These are phyloP conservation scores for Pulveroboletus sp. DNA, from an alignment of 768 basidiomycete genomes.

Conservation along the genomic window DNA sequence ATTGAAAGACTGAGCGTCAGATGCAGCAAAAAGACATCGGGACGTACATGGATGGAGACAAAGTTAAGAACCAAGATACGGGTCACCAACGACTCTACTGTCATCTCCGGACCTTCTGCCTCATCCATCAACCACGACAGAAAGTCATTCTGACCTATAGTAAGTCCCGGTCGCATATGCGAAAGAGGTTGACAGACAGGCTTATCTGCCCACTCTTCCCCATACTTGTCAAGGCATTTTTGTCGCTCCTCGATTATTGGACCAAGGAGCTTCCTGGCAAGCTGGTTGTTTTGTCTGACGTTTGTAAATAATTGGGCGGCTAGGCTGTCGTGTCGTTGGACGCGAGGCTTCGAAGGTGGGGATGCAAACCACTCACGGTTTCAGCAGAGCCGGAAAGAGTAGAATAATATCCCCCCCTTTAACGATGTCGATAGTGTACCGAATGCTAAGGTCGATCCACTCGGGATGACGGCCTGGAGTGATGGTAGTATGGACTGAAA, in stretches of 20 bases:
- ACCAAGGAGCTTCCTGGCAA: conserved; percentile 16
- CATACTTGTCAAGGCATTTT: conserved; percentile 17
- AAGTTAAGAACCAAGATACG: neutral
- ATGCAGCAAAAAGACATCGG: neutral
- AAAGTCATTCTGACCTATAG: conserved; percentile 25
- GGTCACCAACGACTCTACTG: conserved; percentile 16
- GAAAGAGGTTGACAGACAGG: conserved; percentile 17
- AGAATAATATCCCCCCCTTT: conserved; percentile 16
- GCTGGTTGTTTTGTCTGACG: neutral
- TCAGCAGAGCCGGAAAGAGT: conserved; percentile 24
- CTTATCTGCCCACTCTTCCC: conserved; percentile 26
- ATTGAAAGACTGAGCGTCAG: neutral
- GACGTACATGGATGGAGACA: neutral
- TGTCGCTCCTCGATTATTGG: conserved; percentile 30
- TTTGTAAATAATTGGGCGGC: conserved; percentile 10
- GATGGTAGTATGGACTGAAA: conserved; percentile 2
- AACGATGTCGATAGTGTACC: conserved; percentile 26
- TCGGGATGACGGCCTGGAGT: conserved; percentile 36
- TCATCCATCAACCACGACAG: conserved; percentile 31
- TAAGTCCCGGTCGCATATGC: neutral
- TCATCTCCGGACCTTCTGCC: conserved; percentile 11
- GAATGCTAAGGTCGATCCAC: conserved; percentile 30
- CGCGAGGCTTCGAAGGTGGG: neutral
- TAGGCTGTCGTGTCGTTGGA: neutral
- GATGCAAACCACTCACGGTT: neutral